A percentile compares a stretch with the other conserved stretches of the same genome.
Evolutionary conservation across 352 stramenopile species (phyloP).

Genomic region (Phytophthora citricola): DNA sequence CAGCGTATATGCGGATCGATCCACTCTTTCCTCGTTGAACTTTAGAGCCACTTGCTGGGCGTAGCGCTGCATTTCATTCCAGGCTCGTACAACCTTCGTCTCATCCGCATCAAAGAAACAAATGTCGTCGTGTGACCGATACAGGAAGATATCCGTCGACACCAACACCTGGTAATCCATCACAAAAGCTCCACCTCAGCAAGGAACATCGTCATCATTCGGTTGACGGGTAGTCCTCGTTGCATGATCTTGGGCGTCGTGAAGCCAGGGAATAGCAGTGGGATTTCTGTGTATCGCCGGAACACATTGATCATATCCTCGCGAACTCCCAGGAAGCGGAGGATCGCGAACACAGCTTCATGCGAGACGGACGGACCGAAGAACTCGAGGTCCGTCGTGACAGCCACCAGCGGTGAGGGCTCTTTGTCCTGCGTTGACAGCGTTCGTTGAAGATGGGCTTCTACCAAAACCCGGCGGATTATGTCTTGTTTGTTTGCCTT

Average conservation of each 20-base stretch:
- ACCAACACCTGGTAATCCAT: slow-evolving; percentile 56
- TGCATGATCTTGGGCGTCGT: slow-evolving; percentile 37
- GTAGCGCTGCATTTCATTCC: slow-evolving; percentile 43
- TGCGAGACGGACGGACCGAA: slow-evolving; percentile 52
- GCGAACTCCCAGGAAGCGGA: slow-evolving; percentile 48
- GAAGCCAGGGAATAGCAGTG: slow-evolving; percentile 44
- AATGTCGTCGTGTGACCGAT: slow-evolving; percentile 59
- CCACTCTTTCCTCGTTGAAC: slow-evolving; percentile 55
- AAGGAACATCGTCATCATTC: slow-evolving; percentile 49
- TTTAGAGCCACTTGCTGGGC: slow-evolving; percentile 29
- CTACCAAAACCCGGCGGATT: slow-evolving; percentile 45
- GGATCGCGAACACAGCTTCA: slow-evolving; percentile 45
- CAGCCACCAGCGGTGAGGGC: slow-evolving; percentile 33
- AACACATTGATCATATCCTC: slow-evolving; percentile 44
- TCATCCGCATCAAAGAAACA: slow-evolving; percentile 49
- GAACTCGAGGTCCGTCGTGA: slow-evolving; percentile 61
- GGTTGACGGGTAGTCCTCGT: slow-evolving; percentile 45
- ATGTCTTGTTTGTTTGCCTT: slow-evolving; percentile 48
- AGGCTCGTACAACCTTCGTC: slow-evolving; percentile 39
- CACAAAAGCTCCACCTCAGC: slow-evolving; percentile 48
- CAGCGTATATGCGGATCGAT: slow-evolving; percentile 35
- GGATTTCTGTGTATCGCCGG: slow-evolving; percentile 48
- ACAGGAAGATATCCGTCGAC: slow-evolving; percentile 42
- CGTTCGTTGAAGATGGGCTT: slow-evolving; percentile 38
- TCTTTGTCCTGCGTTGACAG: slow-evolving; percentile 11